phyloP scores from a whole-genome alignment of 345 rosid genomes.

The Ailanthus altissimus region DNA sequence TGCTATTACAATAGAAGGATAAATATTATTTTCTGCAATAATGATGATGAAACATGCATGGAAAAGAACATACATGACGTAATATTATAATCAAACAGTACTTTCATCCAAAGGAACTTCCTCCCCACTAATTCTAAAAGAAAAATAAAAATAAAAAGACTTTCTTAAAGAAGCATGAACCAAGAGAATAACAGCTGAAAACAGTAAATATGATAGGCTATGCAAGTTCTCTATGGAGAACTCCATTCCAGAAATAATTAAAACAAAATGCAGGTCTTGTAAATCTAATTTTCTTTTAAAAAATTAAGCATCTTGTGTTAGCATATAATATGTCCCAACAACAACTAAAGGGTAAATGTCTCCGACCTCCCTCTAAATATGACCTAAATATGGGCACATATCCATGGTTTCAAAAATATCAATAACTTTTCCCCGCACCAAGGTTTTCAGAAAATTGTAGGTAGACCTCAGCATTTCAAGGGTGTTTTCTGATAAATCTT shows the following conservation, averaged over 20 bases:
- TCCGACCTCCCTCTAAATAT: background rate
- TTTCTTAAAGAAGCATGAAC: background rate
- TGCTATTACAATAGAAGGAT: constrained; percentile 41
- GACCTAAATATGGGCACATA: background rate
- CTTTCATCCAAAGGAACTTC: no score
- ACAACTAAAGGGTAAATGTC: background rate
- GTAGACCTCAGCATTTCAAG: background rate
- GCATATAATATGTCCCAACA: background rate
- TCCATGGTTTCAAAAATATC: background rate
- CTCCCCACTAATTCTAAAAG: no score
- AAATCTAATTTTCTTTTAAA: background rate
- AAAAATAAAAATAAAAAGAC: background rate
- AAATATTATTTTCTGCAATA: background rate
- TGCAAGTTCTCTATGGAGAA: no score
- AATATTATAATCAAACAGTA: no score
- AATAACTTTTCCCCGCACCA: background rate
- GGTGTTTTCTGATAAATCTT: background rate
- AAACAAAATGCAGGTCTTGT: background rate
- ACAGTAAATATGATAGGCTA: no score
- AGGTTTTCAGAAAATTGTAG: background rate
- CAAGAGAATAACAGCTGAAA: no score
- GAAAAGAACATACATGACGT: background rate
- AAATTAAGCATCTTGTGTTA: background rate
- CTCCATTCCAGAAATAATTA: background rate
- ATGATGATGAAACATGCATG: background rate